Base-by-base conservation (phyloP, 257 asterid genomes). In the Primulina huaijiensis region DNA sequence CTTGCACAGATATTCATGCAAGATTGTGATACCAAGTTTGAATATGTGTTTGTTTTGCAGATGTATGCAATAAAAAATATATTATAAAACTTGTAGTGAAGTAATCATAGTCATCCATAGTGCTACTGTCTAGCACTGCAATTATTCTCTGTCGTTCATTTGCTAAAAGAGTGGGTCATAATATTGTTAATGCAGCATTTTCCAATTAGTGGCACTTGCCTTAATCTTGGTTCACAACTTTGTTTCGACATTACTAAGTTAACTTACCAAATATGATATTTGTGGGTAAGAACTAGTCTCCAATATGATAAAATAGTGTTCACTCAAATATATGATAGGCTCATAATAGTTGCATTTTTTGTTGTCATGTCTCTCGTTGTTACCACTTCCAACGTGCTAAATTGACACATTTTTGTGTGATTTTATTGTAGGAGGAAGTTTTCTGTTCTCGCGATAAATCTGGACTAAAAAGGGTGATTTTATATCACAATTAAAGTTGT, bases 21-120 rank as follows among this genome's bases (percentile, higher is more conserved):
- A 65, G 75, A 65, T 16, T 52, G 73, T 62, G 67, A 72, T 63
- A 64, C 25, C 78, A 61, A 14, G 30, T 74, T 60, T 74, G 78
- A 74, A 74, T 5, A 33, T 34, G 9, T 34, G 1, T 34, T 9
- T 16, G 63, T 30, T 72, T 62, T 68, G 46, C 20, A 69, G 19
- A 19, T 25, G 59, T 65, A 23, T 74, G 50, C 33, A 11, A 25
- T 58, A 20, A 27, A 19, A 56, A 19, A 17, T 37, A 46, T 43
- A 31, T 2, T 27, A 2, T 27, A 2, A 62, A 46, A 21, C 17
- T 46, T 5, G 38, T 46, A 8, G 57, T 62, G 70, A 65, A 71
- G 76, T 65, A 71, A 50, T 64, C 65, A 76, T 76, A 72, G 60
- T 31, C 61, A 59, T 23, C 59, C 64, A 33, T 37, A 37, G 19